Evolutionary conservation across 441 rosid genomes (phyloP).

Genomic region (Capsella rubella): DNA sequence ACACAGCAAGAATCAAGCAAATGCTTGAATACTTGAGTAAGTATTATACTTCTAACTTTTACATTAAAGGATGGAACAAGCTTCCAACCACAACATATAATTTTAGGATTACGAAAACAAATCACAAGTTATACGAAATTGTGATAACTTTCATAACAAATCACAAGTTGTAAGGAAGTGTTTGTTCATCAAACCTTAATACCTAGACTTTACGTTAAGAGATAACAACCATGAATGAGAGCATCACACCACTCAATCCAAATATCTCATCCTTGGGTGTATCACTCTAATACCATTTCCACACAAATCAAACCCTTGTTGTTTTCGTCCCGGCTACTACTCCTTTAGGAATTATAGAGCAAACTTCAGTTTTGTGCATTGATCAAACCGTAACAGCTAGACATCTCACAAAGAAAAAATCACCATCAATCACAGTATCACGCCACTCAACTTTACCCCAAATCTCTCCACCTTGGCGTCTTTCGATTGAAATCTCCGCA

Average conservation of each 20-base stretch:
- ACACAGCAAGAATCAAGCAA: background rate
- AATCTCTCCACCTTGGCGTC: background rate
- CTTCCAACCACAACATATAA: background rate
- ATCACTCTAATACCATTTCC: background rate
- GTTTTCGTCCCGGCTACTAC: background rate
- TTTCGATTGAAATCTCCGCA: background rate
- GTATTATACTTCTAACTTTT: background rate
- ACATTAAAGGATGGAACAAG: background rate
- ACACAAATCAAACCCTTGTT: background rate
- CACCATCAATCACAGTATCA: background rate
- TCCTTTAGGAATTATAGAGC: background rate
- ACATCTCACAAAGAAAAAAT: background rate
- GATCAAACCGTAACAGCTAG: slow-evolving; percentile 3
- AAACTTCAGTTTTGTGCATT: background rate
- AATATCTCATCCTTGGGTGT: background rate
- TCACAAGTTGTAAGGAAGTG: background rate
- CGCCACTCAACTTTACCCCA: background rate
- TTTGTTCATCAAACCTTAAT: background rate
- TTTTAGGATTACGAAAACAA: background rate
- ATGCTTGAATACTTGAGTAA: background rate
- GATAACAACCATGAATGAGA: background rate
- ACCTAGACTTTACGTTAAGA: background rate
- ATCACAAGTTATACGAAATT: background rate
- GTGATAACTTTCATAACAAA: too few relatives aligned
- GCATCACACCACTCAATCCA: background rate